Base-by-base conservation (phyloP, 2,329 filamentous ascomycete species). In the Cordyceps militaris region DNA sequence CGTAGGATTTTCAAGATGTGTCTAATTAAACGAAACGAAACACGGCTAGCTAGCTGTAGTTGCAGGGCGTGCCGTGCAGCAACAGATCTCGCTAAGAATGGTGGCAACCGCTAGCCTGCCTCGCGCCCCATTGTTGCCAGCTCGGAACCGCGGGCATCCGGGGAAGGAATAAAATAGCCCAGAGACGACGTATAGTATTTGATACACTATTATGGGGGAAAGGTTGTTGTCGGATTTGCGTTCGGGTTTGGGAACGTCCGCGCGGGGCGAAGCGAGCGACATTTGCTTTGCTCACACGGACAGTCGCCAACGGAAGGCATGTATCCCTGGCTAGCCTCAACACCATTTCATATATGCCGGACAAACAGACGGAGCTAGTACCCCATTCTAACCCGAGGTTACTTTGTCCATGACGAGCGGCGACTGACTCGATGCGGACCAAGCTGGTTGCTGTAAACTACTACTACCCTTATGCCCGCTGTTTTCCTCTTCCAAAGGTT, bases 121-220 rank as follows among this genome's bases (percentile, higher is more conserved):
- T 9, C 40, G 26, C 36, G 24, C 24, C 51, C 30, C 42, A 46
- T 46, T 46, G 42, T 34, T 26, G n/a, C 23, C 30, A 55, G 52
- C 42, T 32, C 52, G 52, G 52, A 47, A 26, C 28, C 5, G 30
- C 52, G 26, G 47, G 52, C 52, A 47, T 55, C 52, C 52, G 52
- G 23, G n/a, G 23, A 28, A 44, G 13, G n/a, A 21, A 24, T 36
- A 43, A 16, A 36, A 16, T 36, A 3, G 24, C 10, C 9, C 10
- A 10, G 36, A 23, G n/a, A 21, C 47, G 2, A 49, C 16, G 34
- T 34, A 13, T 7, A 21, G 9, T 36, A 34, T 36, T 47, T 55
- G 16, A 46, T n/a, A 19, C 47, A 16, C 9, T 16, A 19, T 38
- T 14, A 47, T 38, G 51, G 51, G 28, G 42, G 21, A 32, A 30